Evolutionary conservation across 768 basidiomycete species (phyloP).

Genomic region (Amanita fuliginea): DNA sequence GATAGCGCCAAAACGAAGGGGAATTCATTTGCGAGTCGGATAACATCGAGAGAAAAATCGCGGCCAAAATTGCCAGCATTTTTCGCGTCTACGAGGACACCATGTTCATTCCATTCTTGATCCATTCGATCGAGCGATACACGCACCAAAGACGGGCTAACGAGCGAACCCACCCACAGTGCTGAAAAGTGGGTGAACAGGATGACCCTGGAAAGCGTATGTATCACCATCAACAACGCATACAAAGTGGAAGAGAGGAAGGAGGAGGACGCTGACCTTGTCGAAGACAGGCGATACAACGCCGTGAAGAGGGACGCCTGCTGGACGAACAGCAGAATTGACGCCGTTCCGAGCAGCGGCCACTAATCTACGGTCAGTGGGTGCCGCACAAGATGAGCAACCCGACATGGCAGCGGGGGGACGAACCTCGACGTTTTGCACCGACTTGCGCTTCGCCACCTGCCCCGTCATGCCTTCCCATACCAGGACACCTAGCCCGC

Average conservation of each 20-base stretch:
- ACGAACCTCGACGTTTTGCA: conserved; percentile 39
- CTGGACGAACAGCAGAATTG: conserved; percentile 57
- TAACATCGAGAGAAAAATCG: conserved; percentile 44
- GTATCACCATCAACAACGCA: background rate
- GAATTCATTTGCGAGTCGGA: conserved; percentile 39
- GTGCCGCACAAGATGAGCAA: conserved; percentile 3
- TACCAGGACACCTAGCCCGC: conserved; percentile 51
- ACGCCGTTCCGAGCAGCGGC: conserved; percentile 59
- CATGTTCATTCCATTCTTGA: background rate
- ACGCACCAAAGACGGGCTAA: conserved; percentile 38
- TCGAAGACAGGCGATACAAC: conserved; percentile 54
- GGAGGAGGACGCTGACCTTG: conserved; percentile 35
- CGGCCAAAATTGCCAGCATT: conserved; percentile 31
- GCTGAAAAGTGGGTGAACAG: conserved; percentile 61
- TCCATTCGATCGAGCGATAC: background rate
- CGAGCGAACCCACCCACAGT: conserved; percentile 49
- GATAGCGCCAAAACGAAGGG: conserved; percentile 27
- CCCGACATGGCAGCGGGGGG: background rate
- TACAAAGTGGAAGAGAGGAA: background rate
- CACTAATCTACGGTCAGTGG: conserved; percentile 31
- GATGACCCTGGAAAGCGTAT: conserved; percentile 42
- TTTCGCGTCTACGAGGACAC: conserved; percentile 34
- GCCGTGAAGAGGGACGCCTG: conserved; percentile 59
- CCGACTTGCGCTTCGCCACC: conserved; percentile 37
- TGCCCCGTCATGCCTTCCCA: conserved; percentile 51